These are phyloP conservation scores for Zymoseptoria brevis DNA, from an alignment of 2,329 filamentous ascomycete genomes.

Conservation along the genomic window DNA sequence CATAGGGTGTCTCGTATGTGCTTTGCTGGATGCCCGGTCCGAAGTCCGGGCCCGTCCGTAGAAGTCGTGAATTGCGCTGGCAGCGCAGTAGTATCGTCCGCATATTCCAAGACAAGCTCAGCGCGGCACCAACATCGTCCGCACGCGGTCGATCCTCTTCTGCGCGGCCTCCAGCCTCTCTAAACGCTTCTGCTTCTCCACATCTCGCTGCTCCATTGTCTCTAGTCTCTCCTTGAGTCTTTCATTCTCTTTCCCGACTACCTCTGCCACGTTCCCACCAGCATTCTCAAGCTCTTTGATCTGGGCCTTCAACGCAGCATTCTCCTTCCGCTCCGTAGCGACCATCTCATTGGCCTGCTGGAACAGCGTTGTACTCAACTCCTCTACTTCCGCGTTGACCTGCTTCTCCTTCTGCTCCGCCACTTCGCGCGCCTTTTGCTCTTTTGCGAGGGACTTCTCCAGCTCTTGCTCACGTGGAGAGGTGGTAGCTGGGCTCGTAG, in stretches of 20 bases:
- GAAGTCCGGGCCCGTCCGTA: not conserved
- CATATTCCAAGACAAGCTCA: constrained; percentile 13
- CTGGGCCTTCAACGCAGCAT: constrained; percentile 63
- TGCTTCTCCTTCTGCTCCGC: constrained; percentile 61
- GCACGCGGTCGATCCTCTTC: constrained; percentile 61
- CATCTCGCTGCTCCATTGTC: constrained; percentile 60
- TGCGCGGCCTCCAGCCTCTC: constrained; percentile 66
- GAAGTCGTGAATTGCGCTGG: not conserved
- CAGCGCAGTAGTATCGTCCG: not conserved
- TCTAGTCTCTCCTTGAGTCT: constrained; percentile 63
- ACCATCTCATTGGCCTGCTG: constrained; percentile 86
- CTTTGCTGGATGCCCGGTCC: not conserved
- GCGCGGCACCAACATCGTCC: constrained; percentile 46
- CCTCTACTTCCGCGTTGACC: constrained; percentile 67
- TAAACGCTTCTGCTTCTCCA: constrained; percentile 59
- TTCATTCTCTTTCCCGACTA: constrained; percentile 55
- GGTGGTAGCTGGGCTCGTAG: constrained; percentile 22
- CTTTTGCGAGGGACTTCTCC: constrained; percentile 56
- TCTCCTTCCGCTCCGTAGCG: constrained; percentile 61
- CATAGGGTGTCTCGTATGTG: not conserved
- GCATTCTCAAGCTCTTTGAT: constrained; percentile 62
- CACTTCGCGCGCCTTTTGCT: constrained; percentile 57
- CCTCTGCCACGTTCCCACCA: constrained; percentile 54
- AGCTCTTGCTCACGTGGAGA: constrained; percentile 39
- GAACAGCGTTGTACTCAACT: constrained; percentile 67